Percentiles rank a stretch among this genome's conserved stretches.
phyloP scores from a whole-genome alignment of 2,329 filamentous ascomycete species.

The Neodidymelliopsis sp. region DNA sequence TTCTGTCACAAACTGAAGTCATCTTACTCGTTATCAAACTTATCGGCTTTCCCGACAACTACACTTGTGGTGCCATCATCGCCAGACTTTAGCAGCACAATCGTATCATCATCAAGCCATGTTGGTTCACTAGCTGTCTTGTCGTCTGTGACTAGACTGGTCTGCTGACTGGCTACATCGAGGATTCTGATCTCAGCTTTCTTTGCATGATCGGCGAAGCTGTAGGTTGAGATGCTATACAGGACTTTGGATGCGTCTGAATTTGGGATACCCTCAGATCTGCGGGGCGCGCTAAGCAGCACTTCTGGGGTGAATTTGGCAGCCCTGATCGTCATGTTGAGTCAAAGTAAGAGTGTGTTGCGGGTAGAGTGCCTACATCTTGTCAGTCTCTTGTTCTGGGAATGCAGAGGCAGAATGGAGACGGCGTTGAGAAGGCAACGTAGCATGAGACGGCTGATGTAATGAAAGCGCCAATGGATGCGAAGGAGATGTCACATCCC shows the following conservation, averaged over 20 bases:
- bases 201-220: conserved; percentile 76
- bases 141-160: conserved; percentile 71
- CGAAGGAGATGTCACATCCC: neutral
- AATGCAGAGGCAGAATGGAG: conserved; percentile 12
- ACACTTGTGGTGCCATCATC: conserved; percentile 52
- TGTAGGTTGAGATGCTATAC: conserved; percentile 78
- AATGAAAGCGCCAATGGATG: conserved; percentile 5
- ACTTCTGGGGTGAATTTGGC: conserved; percentile 79
- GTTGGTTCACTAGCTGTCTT: conserved; percentile 71
- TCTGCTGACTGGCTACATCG: conserved; percentile 71
- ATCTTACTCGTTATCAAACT: conserved; percentile 44
- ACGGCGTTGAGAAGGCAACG: conserved; percentile 1
- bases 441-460: conserved; percentile 3
- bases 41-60: conserved; percentile 42
- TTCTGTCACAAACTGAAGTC: neutral
- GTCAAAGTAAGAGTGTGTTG: neutral
- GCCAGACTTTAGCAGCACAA: conserved; percentile 61
- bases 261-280: conserved; percentile 75
- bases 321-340: conserved; percentile 72
- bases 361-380: conserved; percentile 15
- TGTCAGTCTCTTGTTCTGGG: conserved; percentile 16
- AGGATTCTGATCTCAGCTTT: conserved; percentile 74
- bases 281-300: conserved; percentile 76
- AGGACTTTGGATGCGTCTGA: conserved; percentile 68
- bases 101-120: conserved; percentile 76